Conservation (phyloP, 176 grass and related monocot species). For the Juncus inflexus region DNA sequence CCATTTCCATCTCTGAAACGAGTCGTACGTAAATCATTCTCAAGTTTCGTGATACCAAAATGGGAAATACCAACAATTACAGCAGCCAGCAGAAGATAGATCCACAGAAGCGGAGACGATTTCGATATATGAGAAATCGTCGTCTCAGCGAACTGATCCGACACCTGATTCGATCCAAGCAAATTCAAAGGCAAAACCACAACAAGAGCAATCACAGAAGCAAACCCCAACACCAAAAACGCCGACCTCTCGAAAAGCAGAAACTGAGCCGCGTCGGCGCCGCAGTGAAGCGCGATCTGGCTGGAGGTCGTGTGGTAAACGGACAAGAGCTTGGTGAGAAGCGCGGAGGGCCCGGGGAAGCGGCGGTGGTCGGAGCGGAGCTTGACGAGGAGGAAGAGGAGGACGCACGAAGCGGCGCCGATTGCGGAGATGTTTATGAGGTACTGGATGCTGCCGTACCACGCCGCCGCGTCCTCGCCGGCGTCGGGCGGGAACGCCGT, state of each 20-base stretch:
- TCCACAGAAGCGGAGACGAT: constrained; percentile 68
- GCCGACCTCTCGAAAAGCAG: constrained; percentile 91
- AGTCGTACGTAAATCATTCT: constrained; percentile 85
- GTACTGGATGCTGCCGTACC: constrained; percentile 99
- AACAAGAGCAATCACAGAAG: constrained; percentile 37
- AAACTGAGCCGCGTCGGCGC: constrained; percentile 95
- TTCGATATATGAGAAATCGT: constrained; percentile 86
- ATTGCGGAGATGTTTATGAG: constrained; percentile 93
- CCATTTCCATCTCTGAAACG: constrained; percentile 91
- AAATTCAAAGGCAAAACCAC: constrained; percentile 76
- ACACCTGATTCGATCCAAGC: constrained; percentile 50
- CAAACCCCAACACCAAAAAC: constrained; percentile 68
- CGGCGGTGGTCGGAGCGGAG: constrained; percentile 90
- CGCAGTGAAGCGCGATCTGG: constrained; percentile 99
- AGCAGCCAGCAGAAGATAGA: constrained; percentile 72
- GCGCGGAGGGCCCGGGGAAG: constrained; percentile 82
- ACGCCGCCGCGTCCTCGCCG: constrained; percentile 53
- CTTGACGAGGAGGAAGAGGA: constrained; percentile 93
- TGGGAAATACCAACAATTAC: constrained; percentile 68
- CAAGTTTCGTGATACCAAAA: constrained; percentile 71
- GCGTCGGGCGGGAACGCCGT: constrained; percentile 38
- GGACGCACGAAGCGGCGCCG: constrained; percentile 71
- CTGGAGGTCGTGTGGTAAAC: constrained; percentile 84
- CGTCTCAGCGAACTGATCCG: constrained; percentile 80
- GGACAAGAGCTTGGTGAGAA: constrained; percentile 83